These are phyloP conservation scores for Cucurbita argyrosperma DNA, from an alignment of 306 rosid genomes.

Conservation along the genomic window DNA sequence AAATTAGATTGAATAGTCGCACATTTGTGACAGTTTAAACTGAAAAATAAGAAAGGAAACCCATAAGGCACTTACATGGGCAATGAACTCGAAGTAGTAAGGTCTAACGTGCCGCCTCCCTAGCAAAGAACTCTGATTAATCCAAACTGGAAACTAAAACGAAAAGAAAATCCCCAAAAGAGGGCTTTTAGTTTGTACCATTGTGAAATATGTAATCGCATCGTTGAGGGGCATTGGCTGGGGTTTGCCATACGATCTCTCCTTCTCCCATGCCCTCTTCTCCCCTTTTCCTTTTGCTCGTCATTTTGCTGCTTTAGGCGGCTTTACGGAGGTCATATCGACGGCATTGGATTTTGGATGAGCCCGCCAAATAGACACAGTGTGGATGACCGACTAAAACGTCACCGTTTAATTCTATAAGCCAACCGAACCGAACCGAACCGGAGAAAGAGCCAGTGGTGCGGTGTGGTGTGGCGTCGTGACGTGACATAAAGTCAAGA, in stretches of 20 bases:
- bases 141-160: neutral
- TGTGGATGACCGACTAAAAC: neutral
- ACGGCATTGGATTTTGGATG: too few species aligned
- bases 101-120: slow-evolving; percentile 73
- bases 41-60: neutral
- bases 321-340: neutral
- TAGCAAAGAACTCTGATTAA: slow-evolving; percentile 22
- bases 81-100: slow-evolving; percentile 86
- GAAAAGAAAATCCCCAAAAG: neutral
- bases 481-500: slow-evolving; percentile 1
- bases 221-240: slow-evolving; percentile 56
- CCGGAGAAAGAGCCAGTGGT: neutral
- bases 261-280: slow-evolving; percentile 28
- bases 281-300: slow-evolving; percentile 18
- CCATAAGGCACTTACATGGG: slow-evolving; percentile 28
- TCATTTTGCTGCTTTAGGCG: neutral
- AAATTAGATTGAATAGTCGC: neutral
- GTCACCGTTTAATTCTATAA: neutral
- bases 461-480: neutral
- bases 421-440: neutral
- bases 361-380: neutral
- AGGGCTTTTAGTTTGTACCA: slow-evolving; percentile 18
- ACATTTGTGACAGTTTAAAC: neutral
- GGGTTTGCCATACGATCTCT: slow-evolving; percentile 76
- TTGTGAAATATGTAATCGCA: slow-evolving; percentile 54